Percentiles rank a stretch among this genome's conserved stretches.
phyloP scores from a whole-genome alignment of 2,329 filamentous ascomycete species.

The Chaetothyriales sp. region DNA sequence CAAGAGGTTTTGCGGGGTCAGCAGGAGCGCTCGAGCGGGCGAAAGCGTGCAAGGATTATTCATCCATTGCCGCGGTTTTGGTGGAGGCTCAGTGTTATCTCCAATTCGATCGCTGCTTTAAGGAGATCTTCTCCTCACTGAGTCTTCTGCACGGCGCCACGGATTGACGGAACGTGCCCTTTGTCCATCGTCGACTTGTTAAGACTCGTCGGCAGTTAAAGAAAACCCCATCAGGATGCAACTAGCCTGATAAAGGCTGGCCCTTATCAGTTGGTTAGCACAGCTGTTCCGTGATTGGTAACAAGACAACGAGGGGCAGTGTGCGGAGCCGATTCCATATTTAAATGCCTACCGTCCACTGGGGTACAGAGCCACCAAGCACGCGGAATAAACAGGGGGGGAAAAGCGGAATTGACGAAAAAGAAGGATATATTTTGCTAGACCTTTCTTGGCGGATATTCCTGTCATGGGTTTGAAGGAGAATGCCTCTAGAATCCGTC shows the following conservation, averaged over 20 bases:
- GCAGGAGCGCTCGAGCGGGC: background rate
- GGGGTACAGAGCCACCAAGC: background rate
- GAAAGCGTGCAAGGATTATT: background rate
- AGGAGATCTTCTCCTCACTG: background rate
- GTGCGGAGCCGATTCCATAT: background rate
- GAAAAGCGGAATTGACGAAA: background rate
- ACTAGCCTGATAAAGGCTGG: background rate
- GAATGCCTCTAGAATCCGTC: constrained; percentile 10
- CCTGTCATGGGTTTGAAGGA: constrained; percentile 17
- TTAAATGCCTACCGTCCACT: background rate
- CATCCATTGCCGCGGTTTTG: background rate
- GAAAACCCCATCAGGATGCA: background rate
- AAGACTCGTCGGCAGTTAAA: background rate
- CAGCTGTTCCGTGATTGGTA: too few relatives aligned
- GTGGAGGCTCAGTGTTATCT: background rate
- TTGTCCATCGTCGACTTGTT: background rate
- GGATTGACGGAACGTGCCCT: background rate
- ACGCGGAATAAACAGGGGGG: background rate
- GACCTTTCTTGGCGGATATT: constrained; percentile 6
- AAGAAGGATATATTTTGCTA: constrained; percentile 6
- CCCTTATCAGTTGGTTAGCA: too few relatives aligned
- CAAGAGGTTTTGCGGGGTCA: background rate
- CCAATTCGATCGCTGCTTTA: background rate
- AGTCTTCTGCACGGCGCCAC: background rate
- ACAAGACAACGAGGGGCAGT: too few relatives aligned